Conservation (phyloP, 371 early-diverging fungal genomes). For the Gilbertella persicaria region DNA sequence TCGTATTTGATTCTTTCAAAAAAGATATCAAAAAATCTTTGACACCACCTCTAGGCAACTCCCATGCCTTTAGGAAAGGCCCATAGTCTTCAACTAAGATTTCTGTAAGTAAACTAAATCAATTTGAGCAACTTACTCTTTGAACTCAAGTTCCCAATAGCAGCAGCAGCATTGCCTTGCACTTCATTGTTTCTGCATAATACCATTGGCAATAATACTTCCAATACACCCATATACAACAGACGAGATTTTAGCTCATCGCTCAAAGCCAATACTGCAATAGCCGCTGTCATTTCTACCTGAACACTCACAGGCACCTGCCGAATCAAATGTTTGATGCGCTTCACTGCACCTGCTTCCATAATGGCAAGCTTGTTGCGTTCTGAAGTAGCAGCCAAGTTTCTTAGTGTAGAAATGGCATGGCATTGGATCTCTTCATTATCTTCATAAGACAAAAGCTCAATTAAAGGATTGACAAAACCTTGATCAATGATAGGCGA, state of each 20-base stretch:
- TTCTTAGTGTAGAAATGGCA: constrained; percentile 84
- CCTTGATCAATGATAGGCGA: constrained; percentile 83
- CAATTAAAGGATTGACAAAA: constrained; percentile 76
- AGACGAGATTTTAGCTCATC: constrained; percentile 80
- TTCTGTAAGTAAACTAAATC: neutral
- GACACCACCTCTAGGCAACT: constrained; percentile 67
- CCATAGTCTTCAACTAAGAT: constrained; percentile 60
- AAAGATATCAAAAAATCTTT: constrained; percentile 74
- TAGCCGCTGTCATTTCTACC: constrained; percentile 87
- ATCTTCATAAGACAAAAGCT: constrained; percentile 70
- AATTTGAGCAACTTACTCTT: constrained; percentile 54
- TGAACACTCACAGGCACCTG: constrained; percentile 66
- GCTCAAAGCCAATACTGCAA: constrained; percentile 83
- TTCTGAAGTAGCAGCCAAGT: constrained; percentile 83
- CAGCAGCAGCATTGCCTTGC: constrained; percentile 83
- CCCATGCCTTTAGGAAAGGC: constrained; percentile 71
- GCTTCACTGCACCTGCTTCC: constrained; percentile 80
- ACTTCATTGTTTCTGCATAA: constrained; percentile 63
- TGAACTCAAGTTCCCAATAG: constrained; percentile 81
- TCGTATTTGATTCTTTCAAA: constrained; percentile 64
- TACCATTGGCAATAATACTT: constrained; percentile 78
- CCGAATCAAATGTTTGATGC: constrained; percentile 65
- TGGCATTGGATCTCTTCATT: constrained; percentile 88
- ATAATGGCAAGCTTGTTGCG: constrained; percentile 79
- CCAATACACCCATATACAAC: constrained; percentile 61